These are phyloP conservation scores for Crucihimalaya himalaica DNA, from an alignment of 345 rosid species.

Conservation along the genomic window DNA sequence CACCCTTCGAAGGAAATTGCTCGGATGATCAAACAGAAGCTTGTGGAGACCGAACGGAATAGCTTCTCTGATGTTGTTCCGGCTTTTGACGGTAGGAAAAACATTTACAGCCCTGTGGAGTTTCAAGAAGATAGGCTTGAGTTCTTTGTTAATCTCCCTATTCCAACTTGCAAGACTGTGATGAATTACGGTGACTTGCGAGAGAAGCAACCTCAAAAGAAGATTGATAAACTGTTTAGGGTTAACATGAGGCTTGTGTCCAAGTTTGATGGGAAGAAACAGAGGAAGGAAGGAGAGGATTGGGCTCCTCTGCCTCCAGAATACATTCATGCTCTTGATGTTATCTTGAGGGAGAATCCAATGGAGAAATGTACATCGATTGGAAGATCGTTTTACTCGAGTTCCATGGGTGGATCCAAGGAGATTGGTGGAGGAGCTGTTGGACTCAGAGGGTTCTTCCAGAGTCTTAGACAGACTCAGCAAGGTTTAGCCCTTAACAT, in stretches of 20 bases:
- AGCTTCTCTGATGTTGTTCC: conserved; percentile 66
- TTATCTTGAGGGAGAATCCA: conserved; percentile 83
- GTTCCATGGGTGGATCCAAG: conserved; percentile 70
- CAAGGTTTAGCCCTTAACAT: conserved; percentile 94
- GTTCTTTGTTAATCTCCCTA: conserved; percentile 80
- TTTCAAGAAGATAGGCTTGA: conserved; percentile 84
- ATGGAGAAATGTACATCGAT: conserved; percentile 70
- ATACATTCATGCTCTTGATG: conserved; percentile 92
- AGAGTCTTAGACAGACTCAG: conserved; percentile 89
- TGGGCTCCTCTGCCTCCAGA: conserved; percentile 90
- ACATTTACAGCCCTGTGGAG: conserved; percentile 81
- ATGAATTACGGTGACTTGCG: conserved; percentile 42
- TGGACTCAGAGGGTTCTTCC: conserved; percentile 92
- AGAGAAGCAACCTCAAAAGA: conserved; percentile 62
- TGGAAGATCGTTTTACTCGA: conserved; percentile 83
- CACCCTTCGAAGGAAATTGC: conserved; percentile 79
- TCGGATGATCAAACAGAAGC: conserved; percentile 79
- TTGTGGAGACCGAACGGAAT: conserved; percentile 58
- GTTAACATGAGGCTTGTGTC: conserved; percentile 79
- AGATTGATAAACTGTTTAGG: conserved; percentile 55
- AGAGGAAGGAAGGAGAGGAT: conserved; percentile 65
- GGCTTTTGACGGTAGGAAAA: conserved; percentile 83
- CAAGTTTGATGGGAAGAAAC: conserved; percentile 72
- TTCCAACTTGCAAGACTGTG: conserved; percentile 50
- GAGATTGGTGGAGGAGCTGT: conserved; percentile 94